Evolutionary conservation across 2,329 filamentous ascomycete species (phyloP).

Genomic region (Hypoxylon sp.): DNA sequence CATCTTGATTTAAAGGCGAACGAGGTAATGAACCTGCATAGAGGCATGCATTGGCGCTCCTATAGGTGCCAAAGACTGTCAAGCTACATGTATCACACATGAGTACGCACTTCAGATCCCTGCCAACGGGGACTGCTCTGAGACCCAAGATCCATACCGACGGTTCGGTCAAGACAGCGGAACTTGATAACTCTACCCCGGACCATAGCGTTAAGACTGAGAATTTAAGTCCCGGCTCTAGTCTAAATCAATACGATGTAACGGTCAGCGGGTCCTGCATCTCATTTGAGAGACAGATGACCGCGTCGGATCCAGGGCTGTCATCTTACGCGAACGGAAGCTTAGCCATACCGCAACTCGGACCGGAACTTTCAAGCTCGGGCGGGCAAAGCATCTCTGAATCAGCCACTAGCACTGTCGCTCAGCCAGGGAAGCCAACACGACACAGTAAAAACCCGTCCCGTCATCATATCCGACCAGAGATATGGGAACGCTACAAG

Average conservation of each 20-base stretch:
- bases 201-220: conserved; percentile 22
- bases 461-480: conserved; percentile 30
- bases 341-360: not conserved
- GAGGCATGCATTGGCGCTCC: too few relatives aligned
- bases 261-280: conserved; percentile 7
- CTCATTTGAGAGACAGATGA: conserved; percentile 10
- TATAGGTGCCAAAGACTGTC: conserved; percentile 7
- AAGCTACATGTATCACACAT: conserved; percentile 21
- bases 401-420: not conserved
- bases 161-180: conserved; percentile 3
- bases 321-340: conserved; percentile 2
- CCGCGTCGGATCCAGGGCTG: not conserved
- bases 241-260: conserved; percentile 16
- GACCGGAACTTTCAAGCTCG: not conserved
- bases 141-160: conserved; percentile 7
- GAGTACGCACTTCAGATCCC: conserved; percentile 14
- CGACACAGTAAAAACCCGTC: conserved; percentile 8
- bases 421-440: conserved; percentile 1
- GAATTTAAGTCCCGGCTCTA: conserved; percentile 16
- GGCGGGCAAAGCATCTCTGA: not conserved
- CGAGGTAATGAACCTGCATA: conserved; percentile 17
- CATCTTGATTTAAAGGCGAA: too few relatives aligned
- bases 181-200: conserved; percentile 4
- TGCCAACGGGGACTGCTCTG: conserved; percentile 14
- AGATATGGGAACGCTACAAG: conserved; percentile 36